Conservation (phyloP, 2,329 filamentous ascomycete genomes). For the Aspergillus hortae region DNA sequence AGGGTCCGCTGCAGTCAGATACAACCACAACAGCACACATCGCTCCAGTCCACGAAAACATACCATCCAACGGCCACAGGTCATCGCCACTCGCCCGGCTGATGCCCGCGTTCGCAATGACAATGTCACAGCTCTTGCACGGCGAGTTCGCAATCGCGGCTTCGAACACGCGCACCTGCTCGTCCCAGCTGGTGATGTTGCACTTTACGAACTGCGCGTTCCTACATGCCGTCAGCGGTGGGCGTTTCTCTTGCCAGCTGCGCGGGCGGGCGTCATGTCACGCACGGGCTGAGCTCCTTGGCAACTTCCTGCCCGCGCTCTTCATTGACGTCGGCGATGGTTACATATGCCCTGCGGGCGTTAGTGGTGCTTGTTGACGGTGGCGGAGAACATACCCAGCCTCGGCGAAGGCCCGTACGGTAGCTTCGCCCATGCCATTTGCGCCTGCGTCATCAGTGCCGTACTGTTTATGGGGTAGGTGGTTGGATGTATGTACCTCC, state of each 20-base stretch:
- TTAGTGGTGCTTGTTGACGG: neutral
- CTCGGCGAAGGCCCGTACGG: constrained; percentile 18
- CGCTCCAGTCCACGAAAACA: neutral
- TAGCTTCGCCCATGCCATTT: constrained; percentile 25
- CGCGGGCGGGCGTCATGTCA: too few relatives aligned
- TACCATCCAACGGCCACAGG: constrained; percentile 38
- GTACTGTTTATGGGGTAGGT: neutral
- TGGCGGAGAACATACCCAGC: constrained; percentile 3
- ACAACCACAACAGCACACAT: neutral
- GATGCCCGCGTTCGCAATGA: constrained; percentile 50
- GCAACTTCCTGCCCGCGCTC: constrained; percentile 29
- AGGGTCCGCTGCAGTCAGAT: constrained; percentile 8
- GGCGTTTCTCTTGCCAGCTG: too few relatives aligned
- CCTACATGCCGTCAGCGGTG: neutral
- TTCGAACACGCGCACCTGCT: constrained; percentile 43
- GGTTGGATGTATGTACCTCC: constrained; percentile 28
- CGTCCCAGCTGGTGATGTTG: constrained; percentile 44
- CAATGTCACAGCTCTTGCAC: constrained; percentile 41
- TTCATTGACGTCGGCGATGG: constrained; percentile 33
- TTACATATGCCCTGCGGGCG: constrained; percentile 14
- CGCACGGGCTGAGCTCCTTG: constrained; percentile 28
- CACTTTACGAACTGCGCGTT: constrained; percentile 37
- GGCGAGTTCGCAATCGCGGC: constrained; percentile 36
- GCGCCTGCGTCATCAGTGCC: constrained; percentile 16
- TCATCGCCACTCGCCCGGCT: constrained; percentile 30